Evolutionary conservation across 2,329 filamentous ascomycete species (phyloP).

Genomic region (Hymenoscyphus scutula): DNA sequence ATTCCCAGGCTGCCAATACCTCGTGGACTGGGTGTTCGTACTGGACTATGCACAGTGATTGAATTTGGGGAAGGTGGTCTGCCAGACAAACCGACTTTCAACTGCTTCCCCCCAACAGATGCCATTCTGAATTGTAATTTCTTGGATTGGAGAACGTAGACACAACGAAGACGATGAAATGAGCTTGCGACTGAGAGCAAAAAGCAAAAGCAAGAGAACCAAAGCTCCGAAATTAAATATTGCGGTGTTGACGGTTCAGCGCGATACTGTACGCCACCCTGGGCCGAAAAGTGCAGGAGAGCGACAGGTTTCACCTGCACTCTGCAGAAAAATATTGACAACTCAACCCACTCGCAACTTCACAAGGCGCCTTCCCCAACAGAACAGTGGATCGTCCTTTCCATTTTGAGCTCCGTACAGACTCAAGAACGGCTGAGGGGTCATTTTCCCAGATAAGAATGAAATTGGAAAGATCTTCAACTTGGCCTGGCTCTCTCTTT

Average conservation of each 20-base stretch:
- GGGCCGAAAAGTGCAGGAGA: neutral
- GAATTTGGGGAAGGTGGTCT: neutral
- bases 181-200: neutral
- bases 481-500: no score
- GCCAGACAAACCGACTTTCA: neutral
- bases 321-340: conserved; percentile 1
- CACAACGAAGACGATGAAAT: neutral
- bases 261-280: neutral
- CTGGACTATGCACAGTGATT: neutral
- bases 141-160: neutral
- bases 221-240: neutral
- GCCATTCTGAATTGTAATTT: neutral
- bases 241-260: neutral
- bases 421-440: neutral
- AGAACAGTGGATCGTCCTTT: neutral
- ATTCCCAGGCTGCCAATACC: no score
- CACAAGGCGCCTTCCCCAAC: neutral
- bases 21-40: neutral
- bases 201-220: neutral
- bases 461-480: neutral
- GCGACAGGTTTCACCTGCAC: neutral
- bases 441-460: neutral
- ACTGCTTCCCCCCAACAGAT: neutral
- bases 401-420: neutral
- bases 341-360: neutral